Evolutionary conservation across 805 yeast genomes (phyloP).

Genomic region (Wickerhamomyces bisporus): DNA sequence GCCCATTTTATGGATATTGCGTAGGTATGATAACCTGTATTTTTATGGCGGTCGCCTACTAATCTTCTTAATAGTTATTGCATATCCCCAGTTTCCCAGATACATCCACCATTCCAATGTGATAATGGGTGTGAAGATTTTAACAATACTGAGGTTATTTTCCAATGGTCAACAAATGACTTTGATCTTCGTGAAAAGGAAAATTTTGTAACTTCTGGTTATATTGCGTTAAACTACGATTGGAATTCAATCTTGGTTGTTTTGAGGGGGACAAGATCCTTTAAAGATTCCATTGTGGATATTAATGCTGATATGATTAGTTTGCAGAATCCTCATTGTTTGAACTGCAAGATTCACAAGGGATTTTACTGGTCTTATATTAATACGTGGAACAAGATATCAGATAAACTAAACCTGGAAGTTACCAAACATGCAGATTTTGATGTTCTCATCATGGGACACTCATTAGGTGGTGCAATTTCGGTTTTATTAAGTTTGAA

Average conservation of each 20-base stretch:
- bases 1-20: constrained; percentile 24
- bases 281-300: constrained; percentile 23
- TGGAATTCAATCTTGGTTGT: constrained; percentile 9
- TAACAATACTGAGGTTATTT: constrained; percentile 16
- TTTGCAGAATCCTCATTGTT: constrained; percentile 5
- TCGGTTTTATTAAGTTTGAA: constrained; percentile 14
- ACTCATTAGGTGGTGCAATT: constrained; percentile 25
- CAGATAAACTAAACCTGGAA: not conserved
- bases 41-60: too few relatives aligned
- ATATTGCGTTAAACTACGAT: constrained; percentile 17
- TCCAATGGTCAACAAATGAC: constrained; percentile 22
- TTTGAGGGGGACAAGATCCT: constrained; percentile 23
- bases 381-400: constrained; percentile 10
- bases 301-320: constrained; percentile 21
- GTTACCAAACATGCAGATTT: constrained; percentile 6
- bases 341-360: constrained; percentile 19
- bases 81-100: constrained; percentile 17
- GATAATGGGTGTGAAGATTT: constrained; percentile 20
- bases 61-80: constrained; percentile 11
- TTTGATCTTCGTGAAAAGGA: constrained; percentile 4
- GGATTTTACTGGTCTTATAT: constrained; percentile 17
- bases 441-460: constrained; percentile 19
- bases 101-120: constrained; percentile 20
- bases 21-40: too few relatives aligned
- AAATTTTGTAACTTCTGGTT: constrained; percentile 20